These are phyloP conservation scores for Solanum ossicruentum DNA, from an alignment of 257 asterid genomes.

Conservation along the genomic window DNA sequence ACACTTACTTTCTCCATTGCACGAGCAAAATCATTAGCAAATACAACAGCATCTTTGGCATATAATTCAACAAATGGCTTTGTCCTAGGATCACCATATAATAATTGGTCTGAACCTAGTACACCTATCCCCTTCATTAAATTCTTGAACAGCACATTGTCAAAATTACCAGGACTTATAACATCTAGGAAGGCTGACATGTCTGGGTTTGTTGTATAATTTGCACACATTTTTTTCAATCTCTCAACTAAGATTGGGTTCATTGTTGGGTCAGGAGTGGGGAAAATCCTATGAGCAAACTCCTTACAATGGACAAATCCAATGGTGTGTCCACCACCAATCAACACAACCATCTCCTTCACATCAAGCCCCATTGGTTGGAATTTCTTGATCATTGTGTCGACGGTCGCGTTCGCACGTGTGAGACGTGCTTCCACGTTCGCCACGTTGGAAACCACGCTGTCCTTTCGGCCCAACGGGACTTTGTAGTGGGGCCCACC, in stretches of 20 bases:
- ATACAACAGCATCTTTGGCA: constrained; percentile 46
- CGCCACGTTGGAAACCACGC: constrained; percentile 18
- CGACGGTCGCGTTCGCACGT: constrained; percentile 33
- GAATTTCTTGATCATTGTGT: constrained; percentile 35
- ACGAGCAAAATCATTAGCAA: constrained; percentile 37
- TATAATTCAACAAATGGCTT: constrained; percentile 59
- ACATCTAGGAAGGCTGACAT: constrained; percentile 73
- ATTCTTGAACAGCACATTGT: constrained; percentile 46
- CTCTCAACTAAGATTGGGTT: constrained; percentile 43
- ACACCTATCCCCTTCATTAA: constrained; percentile 45
- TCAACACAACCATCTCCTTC: constrained; percentile 67
- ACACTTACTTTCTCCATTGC: constrained; percentile 56
- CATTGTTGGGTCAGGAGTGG: constrained; percentile 41
- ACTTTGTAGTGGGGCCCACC: constrained; percentile 71
- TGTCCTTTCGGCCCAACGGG: constrained; percentile 53
- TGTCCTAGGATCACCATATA: constrained; percentile 48
- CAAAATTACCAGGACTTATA: constrained; percentile 76
- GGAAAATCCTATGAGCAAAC: constrained; percentile 44
- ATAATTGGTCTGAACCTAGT: constrained; percentile 42
- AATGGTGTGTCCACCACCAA: constrained; percentile 66
- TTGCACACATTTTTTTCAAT: constrained; percentile 36
- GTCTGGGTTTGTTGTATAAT: constrained; percentile 15
- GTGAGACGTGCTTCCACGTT: constrained; percentile 70
- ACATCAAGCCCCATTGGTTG: constrained; percentile 19
- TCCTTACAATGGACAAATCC: constrained; percentile 75